These are phyloP conservation scores for Aspergillus spinulosporus DNA, from an alignment of 2,329 filamentous ascomycete genomes.

Conservation along the genomic window DNA sequence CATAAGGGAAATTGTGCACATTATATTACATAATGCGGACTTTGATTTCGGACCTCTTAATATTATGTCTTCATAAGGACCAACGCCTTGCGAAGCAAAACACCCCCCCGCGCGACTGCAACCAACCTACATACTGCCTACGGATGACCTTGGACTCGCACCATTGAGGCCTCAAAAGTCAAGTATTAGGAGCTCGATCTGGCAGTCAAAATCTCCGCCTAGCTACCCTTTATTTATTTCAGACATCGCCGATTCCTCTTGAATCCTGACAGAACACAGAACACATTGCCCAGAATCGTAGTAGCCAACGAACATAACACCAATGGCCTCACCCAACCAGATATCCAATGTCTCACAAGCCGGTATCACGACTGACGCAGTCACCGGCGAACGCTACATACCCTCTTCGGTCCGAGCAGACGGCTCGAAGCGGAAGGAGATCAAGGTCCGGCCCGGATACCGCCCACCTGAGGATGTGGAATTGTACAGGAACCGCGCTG, in stretches of 20 bases:
- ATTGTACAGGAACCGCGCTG: conserved; percentile 89
- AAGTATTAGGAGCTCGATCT: too few relatives aligned
- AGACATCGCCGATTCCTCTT: not conserved
- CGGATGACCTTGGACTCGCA: too few relatives aligned
- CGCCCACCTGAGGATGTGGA: conserved; percentile 93
- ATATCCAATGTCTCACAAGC: conserved; percentile 39
- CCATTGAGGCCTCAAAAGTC: too few relatives aligned
- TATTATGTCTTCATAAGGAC: not conserved
- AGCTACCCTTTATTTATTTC: too few relatives aligned
- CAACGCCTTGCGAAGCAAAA: not conserved
- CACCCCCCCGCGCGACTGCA: too few relatives aligned
- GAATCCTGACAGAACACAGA: not conserved
- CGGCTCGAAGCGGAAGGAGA: conserved; percentile 88
- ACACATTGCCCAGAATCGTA: not conserved
- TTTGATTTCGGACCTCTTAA: conserved; percentile 1
- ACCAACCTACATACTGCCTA: too few relatives aligned
- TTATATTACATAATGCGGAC: conserved; percentile 28
- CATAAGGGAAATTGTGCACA: conserved; percentile 11
- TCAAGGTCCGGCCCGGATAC: conserved; percentile 91
- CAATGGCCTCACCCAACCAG: conserved; percentile 47
- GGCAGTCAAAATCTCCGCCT: too few relatives aligned
- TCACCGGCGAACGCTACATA: conserved; percentile 80
- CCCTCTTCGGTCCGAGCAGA: conserved; percentile 84
- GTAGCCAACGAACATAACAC: conserved; percentile 42
- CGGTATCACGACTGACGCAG: conserved; percentile 74